Conservation (phyloP, 73 alveolate genomes). For the Uronychia binucleata region DNA sequence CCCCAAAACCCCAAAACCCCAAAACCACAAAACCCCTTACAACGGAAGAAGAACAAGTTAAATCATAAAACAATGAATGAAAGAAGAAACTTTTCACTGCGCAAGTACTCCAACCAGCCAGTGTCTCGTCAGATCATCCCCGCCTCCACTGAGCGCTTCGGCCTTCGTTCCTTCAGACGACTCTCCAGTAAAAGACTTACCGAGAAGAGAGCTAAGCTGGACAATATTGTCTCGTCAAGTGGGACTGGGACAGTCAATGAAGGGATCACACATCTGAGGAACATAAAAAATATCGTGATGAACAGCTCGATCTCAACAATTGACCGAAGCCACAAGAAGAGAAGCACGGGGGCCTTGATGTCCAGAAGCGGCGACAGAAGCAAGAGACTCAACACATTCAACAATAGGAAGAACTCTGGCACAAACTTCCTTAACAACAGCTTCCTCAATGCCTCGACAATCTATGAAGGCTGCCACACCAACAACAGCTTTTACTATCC, state of each 20-base stretch:
- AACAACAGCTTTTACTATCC: neutral
- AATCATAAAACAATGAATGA: neutral
- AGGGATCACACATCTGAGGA: neutral
- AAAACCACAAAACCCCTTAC: neutral
- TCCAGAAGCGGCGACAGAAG: neutral
- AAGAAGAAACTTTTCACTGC: neutral
- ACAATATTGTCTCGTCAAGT: neutral
- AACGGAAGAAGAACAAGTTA: neutral
- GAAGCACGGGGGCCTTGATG: neutral
- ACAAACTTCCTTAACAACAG: neutral
- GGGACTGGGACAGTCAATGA: neutral
- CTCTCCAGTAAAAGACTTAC: neutral
- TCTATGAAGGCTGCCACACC: slow-evolving; percentile 1
- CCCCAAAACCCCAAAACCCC: slow-evolving; percentile 6
- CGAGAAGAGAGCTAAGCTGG: neutral
- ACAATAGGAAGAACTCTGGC: neutral
- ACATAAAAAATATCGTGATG: neutral
- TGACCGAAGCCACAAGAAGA: neutral
- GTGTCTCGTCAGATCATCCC: neutral
- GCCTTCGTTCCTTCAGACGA: neutral
- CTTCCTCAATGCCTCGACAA: neutral
- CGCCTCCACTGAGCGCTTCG: neutral
- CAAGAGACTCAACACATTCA: neutral
- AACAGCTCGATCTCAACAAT: neutral
- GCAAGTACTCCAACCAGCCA: neutral